Evolutionary conservation across 495 filamentous ascomycete species (phyloP), one percentile per base, ranked within the genome.

Genomic region (Elasticomyces elasticus): DNA sequence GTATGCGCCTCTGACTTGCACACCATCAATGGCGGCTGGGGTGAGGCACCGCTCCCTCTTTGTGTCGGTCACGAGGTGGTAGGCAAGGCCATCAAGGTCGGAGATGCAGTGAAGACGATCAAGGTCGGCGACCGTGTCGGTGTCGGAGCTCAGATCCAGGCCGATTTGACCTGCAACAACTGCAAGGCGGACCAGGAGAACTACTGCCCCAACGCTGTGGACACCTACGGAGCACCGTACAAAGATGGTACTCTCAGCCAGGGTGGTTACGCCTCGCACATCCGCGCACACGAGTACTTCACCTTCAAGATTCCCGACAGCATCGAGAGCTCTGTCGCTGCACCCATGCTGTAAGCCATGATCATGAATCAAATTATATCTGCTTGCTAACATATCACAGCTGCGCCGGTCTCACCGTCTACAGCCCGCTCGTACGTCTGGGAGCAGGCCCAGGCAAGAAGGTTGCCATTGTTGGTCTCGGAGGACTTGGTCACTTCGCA

Each of bases 11-110:
- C 78, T 23, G 87, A 90, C 61, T 79, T 88, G 15, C 86, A 91
- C 72, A 87, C 81, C 40, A 80, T 85, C 50, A 86, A 24, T 17
- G 52, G 52, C 27, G 53, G 53, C 46, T 55, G 53, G 53, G 53
- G 53, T 23, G 53, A 55, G 1, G 49, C 37, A n/a, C 53, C 53
- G 12, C 27, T 55, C 12, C 85, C 60, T 1, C 43, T 48, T 24
- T 59, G 80, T 55, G 85, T 87, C 17, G 88, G 87, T 40, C 88
- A 92, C 69, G 89, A 95, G 64, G 89, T 95, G 40, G 79, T 91
- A 58, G 89, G 89, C 23, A 79, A 69, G 33, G 84, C 82, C 26
- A 71, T 90, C 58, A 78, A 79, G 37, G 83, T 89, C 57, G 87
- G 87, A 11, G 65, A 76, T 24, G 79, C 82, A 49, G 81, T 85